Conservation (phyloP, 768 basidiomycete species). For the Gymnopilus dilepis region DNA sequence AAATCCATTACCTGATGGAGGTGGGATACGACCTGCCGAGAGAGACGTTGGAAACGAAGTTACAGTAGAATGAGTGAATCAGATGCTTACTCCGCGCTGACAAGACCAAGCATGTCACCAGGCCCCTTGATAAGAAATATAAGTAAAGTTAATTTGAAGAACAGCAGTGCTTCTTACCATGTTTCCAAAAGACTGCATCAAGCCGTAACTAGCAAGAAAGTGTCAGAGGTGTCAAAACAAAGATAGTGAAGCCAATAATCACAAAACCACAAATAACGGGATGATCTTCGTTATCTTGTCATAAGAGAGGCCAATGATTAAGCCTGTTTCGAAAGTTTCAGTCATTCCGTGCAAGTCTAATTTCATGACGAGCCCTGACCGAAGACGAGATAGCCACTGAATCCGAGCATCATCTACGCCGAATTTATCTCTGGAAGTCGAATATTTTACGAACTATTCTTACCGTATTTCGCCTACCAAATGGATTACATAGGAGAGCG, state of each 20-base stretch:
- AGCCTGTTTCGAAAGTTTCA: constrained; percentile 37
- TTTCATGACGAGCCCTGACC: constrained; percentile 37
- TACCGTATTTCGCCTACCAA: constrained; percentile 65
- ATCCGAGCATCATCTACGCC: constrained; percentile 66
- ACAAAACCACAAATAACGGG: constrained; percentile 74
- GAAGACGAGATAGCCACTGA: constrained; percentile 70
- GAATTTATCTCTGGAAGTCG: neutral
- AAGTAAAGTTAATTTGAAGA: neutral
- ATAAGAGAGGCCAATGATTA: constrained; percentile 65
- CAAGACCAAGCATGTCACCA: constrained; percentile 72
- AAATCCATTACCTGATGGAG: constrained; percentile 56
- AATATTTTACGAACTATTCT: constrained; percentile 21
- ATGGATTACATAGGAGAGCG: constrained; percentile 41
- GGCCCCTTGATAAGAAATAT: constrained; percentile 51
- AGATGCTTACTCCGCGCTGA: constrained; percentile 61
- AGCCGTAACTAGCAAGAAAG: constrained; percentile 9
- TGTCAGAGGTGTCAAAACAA: neutral
- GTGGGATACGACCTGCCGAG: constrained; percentile 61
- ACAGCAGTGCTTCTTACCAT: constrained; percentile 41
- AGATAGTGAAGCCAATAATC: constrained; percentile 26
- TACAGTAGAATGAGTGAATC: neutral
- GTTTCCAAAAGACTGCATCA: constrained; percentile 72
- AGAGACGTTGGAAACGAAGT: neutral
- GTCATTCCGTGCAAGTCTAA: neutral
- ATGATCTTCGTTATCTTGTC: constrained; percentile 65